Conservation (phyloP, 306 rosid species). For the Dalbergia cultrata region DNA sequence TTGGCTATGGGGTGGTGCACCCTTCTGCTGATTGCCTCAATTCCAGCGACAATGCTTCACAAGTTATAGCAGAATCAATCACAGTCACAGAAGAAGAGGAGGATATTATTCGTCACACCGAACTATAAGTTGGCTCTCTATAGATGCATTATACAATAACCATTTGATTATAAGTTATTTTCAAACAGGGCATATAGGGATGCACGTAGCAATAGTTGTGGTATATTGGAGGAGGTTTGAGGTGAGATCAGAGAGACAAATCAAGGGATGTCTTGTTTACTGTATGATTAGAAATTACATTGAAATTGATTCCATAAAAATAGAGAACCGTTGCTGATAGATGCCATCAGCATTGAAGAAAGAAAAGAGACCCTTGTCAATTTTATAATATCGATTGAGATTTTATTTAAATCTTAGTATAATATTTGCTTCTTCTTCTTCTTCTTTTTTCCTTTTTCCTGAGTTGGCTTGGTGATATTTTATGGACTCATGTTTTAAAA, state of each 20-base stretch:
- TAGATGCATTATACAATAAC: conserved; percentile 47
- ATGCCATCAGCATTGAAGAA: conserved; percentile 37
- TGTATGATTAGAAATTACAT: conserved; percentile 37
- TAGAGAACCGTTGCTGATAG: conserved; percentile 29
- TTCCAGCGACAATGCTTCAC: conserved; percentile 62
- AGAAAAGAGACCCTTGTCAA: conserved; percentile 2
- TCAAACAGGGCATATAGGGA: conserved; percentile 51
- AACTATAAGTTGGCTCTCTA: conserved; percentile 57
- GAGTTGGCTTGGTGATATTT: not conserved
- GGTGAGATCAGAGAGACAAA: conserved; percentile 53
- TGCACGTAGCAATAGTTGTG: conserved; percentile 47
- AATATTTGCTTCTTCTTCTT: not conserved
- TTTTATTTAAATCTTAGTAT: conserved; percentile 34
- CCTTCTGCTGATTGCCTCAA: conserved; percentile 97
- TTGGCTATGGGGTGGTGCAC: conserved; percentile 77
- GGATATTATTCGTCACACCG: conserved; percentile 67
- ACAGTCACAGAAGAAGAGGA: conserved; percentile 40
- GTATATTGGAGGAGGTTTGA: conserved; percentile 58
- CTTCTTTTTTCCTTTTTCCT: too few relatives aligned
- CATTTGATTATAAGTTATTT: conserved; percentile 41
- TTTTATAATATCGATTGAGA: conserved; percentile 41
- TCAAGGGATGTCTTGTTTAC: conserved; percentile 42
- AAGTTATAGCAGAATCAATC: conserved; percentile 44
- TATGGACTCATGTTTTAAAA: conserved; percentile 7
- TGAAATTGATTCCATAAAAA: conserved; percentile 35